Base-by-base conservation (phyloP, 306 rosid species). In the Geum urbanum region DNA sequence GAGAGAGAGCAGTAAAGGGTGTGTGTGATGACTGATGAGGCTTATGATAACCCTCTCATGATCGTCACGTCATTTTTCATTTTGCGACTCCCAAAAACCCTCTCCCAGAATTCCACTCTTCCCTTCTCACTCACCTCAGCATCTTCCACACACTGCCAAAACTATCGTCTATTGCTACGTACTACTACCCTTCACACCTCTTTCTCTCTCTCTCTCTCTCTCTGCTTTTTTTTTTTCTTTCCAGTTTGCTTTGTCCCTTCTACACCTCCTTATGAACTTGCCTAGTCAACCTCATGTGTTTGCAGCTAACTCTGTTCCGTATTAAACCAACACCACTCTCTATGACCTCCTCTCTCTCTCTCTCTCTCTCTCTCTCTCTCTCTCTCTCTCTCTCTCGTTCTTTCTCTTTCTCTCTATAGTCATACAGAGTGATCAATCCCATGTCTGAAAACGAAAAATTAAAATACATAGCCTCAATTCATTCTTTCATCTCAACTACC, bases 51-150 rank as follows among this genome's bases (percentile, higher is more conserved):
- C 71, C 87, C n/a, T n/a, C 92, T 92, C 96, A 92, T 92, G 70
- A 86, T 86, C 95, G 98, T 89, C 95, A 92, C 87, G 98, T 92
- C 98, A 89, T 84, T 92, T 84, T 92, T 84, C 86, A 78, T 70
- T 27, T 92, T 81, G 11, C 95, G 66, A 59, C 88, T 89, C 96
- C 97, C 96, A 62, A 87, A 61, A 82, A 80, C 59, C 66, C 96
- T 84, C 97, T 84, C 97, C 96, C 96, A 86, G 97, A 92, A 92
- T 72, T 62, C 78, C 74, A 67, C 79, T 67, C 79, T 72, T 51
- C 52, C 58, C 43, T 63, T 15, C 65, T 46, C 60, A 35, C 15
- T 67, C 32, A 27, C 32, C 32, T 27, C 32, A 27, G 66, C 37
- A 39, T 24, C 53, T 40, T 37, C 52, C 67, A 55, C 64, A 58